Evolutionary conservation across 2,329 filamentous ascomycete genomes (phyloP).

Genomic region (Ceratocystis cubensis): DNA sequence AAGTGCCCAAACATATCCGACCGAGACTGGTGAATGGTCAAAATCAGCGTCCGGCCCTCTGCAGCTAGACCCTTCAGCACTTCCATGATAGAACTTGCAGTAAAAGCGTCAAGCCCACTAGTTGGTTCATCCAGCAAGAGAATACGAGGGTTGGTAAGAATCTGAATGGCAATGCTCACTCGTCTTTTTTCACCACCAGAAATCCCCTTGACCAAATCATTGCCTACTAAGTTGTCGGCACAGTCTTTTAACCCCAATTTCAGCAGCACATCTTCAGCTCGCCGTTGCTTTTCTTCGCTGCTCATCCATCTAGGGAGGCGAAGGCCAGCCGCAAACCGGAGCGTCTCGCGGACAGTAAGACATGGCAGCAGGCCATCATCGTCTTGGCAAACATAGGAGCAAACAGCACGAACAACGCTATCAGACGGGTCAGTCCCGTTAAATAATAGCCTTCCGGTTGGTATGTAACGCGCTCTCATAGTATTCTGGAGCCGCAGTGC

Average conservation of each 20-base stretch:
- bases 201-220: constrained; percentile 61
- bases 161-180: constrained; percentile 65
- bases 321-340: constrained; percentile 57
- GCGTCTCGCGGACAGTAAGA: constrained; percentile 62
- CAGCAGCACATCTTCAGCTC: constrained; percentile 58
- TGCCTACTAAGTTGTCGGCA: constrained; percentile 61
- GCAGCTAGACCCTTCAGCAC: constrained; percentile 57
- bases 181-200: constrained; percentile 68
- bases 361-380: constrained; percentile 64
- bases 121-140: constrained; percentile 66
- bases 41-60: constrained; percentile 59
- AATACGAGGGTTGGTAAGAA: constrained; percentile 61
- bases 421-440: constrained; percentile 57
- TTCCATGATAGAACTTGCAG: constrained; percentile 63
- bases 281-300: constrained; percentile 50
- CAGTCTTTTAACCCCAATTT: constrained; percentile 71
- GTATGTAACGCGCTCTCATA: constrained; percentile 47
- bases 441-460: constrained; percentile 52
- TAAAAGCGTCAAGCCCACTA: constrained; percentile 65
- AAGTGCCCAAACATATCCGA: constrained; percentile 62
- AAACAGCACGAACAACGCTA: constrained; percentile 56
- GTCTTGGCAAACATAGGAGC: constrained; percentile 67
- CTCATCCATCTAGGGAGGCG: constrained; percentile 60
- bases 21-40: constrained; percentile 68
- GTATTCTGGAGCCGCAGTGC: constrained; percentile 53